Base-by-base conservation (phyloP, 805 yeast species). In the Pichia occidentalis region DNA sequence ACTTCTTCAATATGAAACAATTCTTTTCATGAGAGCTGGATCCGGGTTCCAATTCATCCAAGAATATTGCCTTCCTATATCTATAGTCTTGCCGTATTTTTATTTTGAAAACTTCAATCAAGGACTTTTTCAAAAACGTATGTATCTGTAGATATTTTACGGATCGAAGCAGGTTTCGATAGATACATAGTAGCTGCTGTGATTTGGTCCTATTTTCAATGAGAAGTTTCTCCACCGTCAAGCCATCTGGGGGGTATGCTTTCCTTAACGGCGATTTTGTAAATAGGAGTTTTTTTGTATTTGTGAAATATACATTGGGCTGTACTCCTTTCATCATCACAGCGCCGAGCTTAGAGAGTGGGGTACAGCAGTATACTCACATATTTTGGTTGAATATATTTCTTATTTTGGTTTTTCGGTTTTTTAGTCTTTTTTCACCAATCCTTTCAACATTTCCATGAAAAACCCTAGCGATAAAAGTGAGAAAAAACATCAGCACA, bases 11-110 rank as follows among this genome's bases (percentile, higher is more conserved):
- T 4, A 52, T 7, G n/a, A n/a, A n/a, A n/a, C n/a, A n/a, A n/a
- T n/a, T n/a, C n/a, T n/a, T n/a, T n/a, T n/a, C n/a, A n/a, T n/a
- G n/a, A n/a, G n/a, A n/a, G n/a, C n/a, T n/a, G n/a, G n/a, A n/a
- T n/a, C n/a, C n/a, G n/a, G n/a, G n/a, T n/a, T n/a, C n/a, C n/a
- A n/a, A n/a, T n/a, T 17, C n/a, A 8, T 29, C 20, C 3, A 31
- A 16, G 17, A 49, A 21, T 5, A 37, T 16, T 4, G 28, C 29
- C 26, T 56, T 30, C 29, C 51, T 36, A 7, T 37, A 21, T 7
- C 43, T 42, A 32, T 52, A 53, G 29, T 57, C 53, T 27, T 55
- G 54, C 12, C 42, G 26, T 23, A 54, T 44, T 29, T 52, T 29
- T 3, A 48, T 36, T 31, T 52, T 51, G 11, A 54, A 23, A 21